Evolutionary conservation across 225 moss, liverwort and hornwort genomes (phyloP), one percentile per base, ranked within the genome.

Genomic region (Thuidium tamariscinum): DNA sequence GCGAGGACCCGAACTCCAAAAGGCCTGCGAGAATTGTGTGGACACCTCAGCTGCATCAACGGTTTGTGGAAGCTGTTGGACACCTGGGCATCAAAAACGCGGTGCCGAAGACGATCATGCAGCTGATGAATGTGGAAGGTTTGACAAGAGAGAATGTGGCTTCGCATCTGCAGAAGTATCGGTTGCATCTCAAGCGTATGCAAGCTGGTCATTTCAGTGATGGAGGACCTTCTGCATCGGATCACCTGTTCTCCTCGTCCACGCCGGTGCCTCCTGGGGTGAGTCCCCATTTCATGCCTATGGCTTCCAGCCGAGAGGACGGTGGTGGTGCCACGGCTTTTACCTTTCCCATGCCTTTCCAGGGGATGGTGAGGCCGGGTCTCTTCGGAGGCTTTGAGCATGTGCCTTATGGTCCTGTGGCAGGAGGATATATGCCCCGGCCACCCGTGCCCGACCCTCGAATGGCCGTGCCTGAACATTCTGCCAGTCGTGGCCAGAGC

Each of bases 101-200:
- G 4, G 96, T 98, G 27, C 96, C 96, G 2, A 98, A 98, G 88
- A 95, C 96, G 7, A 98, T 98, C 79, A 98, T 98, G 98, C 96
- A 98, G 93, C 93, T 98, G 80, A 98, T 98, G 98, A 98, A 96
- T 74, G 98, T 98, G 77, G 98, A 98, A 78, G 98, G 98, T 14
- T 87, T 98, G 89, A 94, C 94, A 7, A 89, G 98, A 62, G 98
- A 98, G 92, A 98, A 98, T 81, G 98, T 98, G 30, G 98, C 98
- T 2, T 95, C 95, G 61, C 98, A 98, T 92, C 85, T 98, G 55
- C 98, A 98, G 74, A 96, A 98, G 85, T 98, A 98, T 54, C 90
- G 96, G 46, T 85, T 98, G 36, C 95, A 98, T 81, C 93, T 98
- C 19, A 98, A 98, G 94, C 92, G 95, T 52, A 95, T 98, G 95